phyloP scores from a whole-genome alignment of 805 yeast species.

The Candida vartiovaarae region DNA sequence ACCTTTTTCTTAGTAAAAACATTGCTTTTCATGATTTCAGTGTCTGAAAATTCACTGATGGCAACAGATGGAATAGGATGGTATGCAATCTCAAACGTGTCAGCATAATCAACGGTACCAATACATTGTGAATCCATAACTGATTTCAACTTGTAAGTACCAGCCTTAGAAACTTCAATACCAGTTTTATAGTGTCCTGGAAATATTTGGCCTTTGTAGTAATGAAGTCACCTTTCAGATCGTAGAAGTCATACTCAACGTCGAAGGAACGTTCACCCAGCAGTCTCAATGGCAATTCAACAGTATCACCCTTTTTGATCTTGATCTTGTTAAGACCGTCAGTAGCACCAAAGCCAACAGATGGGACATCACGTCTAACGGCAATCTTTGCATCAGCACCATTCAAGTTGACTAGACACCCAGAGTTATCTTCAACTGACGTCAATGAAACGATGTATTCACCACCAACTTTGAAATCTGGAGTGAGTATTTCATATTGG shows the following conservation, averaged over 20 bases:
- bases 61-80: conserved; percentile 39
- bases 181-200: conserved; percentile 24
- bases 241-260: conserved; percentile 28
- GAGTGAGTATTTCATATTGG: conserved; percentile 41
- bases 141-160: conserved; percentile 37
- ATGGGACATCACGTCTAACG: conserved; percentile 67
- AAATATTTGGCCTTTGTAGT: conserved; percentile 16
- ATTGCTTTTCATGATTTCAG: conserved; percentile 17
- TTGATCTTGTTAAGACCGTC: conserved; percentile 30
- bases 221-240: conserved; percentile 22
- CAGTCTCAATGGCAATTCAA: conserved; percentile 52
- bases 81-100: conserved; percentile 34
- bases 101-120: conserved; percentile 35
- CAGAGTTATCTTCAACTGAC: conserved; percentile 65
- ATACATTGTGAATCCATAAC: conserved; percentile 46
- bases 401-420: conserved; percentile 67
- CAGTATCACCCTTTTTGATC: conserved; percentile 55
- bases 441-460: conserved; percentile 57
- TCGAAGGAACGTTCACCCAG: conserved; percentile 52
- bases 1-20: conserved; percentile 31
- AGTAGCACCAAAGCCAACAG: conserved; percentile 36
- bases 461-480: conserved; percentile 60
- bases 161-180: conserved; percentile 36
- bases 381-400: conserved; percentile 57
- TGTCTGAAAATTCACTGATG: conserved; percentile 28